Conservation (phyloP, 345 rosid species). For the Euphorbia pulcherrima region DNA sequence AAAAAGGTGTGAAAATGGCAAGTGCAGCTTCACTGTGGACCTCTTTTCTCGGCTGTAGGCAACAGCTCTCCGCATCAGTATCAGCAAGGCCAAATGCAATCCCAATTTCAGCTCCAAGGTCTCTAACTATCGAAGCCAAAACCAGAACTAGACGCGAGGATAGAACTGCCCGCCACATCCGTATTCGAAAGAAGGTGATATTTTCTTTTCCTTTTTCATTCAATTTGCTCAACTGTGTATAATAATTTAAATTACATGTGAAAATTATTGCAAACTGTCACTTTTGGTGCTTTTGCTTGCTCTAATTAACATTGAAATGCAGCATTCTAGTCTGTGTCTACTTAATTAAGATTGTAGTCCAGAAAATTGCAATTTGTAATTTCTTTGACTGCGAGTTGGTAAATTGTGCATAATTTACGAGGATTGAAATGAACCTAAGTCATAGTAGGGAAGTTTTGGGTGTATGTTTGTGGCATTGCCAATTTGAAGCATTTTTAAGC, state of each 20-base stretch:
- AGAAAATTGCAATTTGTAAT: neutral
- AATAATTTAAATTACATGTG: neutral
- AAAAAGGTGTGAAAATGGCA: slow-evolving; percentile 6
- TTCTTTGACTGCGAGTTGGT: neutral
- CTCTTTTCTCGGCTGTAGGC: slow-evolving; percentile 14
- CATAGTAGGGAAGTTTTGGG: neutral
- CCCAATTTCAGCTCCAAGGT: slow-evolving; percentile 7
- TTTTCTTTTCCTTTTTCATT: neutral
- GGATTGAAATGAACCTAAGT: neutral
- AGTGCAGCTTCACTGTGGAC: slow-evolving; percentile 19
- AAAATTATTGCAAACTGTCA: neutral
- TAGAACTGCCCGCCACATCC: slow-evolving; percentile 78
- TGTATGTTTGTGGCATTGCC: neutral
- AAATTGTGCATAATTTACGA: neutral
- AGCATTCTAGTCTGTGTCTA: neutral
- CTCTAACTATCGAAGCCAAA: slow-evolving; percentile 50
- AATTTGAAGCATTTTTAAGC: neutral
- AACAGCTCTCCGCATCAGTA: slow-evolving; percentile 26
- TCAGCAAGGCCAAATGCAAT: slow-evolving; percentile 13
- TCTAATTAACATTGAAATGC: neutral
- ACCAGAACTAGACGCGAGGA: slow-evolving; percentile 59
- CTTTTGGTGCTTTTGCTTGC: neutral
- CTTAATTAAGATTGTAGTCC: neutral
- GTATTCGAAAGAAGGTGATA: slow-evolving; percentile 88
- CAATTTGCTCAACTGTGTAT: neutral